Percentiles rank a stretch among this genome's conserved stretches.
Evolutionary conservation across 257 asterid genomes (phyloP).

Genomic region (Solanum paucissectum): DNA sequence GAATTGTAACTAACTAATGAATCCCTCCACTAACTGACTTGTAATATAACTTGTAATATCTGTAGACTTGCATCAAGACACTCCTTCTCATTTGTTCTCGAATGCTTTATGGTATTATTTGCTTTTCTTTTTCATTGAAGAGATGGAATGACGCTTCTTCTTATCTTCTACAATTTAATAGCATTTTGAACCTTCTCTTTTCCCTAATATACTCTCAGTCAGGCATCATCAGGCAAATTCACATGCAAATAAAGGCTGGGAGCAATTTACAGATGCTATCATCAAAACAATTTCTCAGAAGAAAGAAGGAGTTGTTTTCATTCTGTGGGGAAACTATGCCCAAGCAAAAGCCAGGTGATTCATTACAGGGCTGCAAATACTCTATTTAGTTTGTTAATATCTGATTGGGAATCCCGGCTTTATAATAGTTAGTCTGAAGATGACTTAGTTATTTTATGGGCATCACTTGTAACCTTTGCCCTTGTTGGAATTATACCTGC

Average conservation of each 20-base stretch:
- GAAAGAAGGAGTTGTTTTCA: conserved; percentile 79
- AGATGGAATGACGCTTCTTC: not conserved
- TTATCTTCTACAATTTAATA: not conserved
- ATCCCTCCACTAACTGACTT: no score
- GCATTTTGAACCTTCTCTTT: not conserved
- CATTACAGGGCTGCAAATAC: not conserved
- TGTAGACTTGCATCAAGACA: not conserved
- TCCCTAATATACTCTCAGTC: conserved; percentile 32
- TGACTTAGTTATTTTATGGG: not conserved
- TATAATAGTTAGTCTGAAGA: not conserved
- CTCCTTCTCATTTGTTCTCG: not conserved
- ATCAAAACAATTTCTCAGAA: conserved; percentile 68
- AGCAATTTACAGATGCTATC: conserved; percentile 91
- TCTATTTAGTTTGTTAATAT: not conserved
- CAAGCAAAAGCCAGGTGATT: conserved; percentile 79
- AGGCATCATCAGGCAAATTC: conserved; percentile 86
- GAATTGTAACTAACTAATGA: no score
- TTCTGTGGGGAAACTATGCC: conserved; percentile 98
- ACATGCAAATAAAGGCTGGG: conserved; percentile 98
- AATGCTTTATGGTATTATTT: not conserved
- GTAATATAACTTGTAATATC: no score
- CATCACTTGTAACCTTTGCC: not conserved
- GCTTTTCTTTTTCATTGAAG: not conserved
- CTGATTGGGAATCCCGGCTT: not conserved
- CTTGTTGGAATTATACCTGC: not conserved